Base-by-base conservation (phyloP, 768 basidiomycete genomes). In the Hericium erinaceus region DNA sequence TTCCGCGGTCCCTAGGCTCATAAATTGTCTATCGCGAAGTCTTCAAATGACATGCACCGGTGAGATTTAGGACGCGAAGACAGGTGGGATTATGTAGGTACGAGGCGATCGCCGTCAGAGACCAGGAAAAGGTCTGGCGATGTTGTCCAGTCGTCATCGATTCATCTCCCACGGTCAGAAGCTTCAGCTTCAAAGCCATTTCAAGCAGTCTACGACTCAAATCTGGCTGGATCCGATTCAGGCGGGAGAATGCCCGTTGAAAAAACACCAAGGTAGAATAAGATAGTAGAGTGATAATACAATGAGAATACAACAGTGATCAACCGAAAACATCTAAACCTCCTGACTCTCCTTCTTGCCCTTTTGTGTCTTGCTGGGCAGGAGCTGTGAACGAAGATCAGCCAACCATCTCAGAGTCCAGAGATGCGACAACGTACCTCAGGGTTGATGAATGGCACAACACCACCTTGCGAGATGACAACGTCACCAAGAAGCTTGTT, bases 401-500 rank as follows among this genome's bases (percentile, higher is more conserved):
- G 16, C 52, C 44, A n/a, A 39, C 7, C 13, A 10, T 4, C n/a
- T 18, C 28, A 28, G 1, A 15, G 24, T 7, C 48, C 44, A 48
- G 20, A 11, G 26, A 44, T 15, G 20, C 16, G 33, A 2, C 4
- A 20, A 58, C 67, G 48, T 60, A 80, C 77, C 58, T 82, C 84
- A 52, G 81, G 75, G 65, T 82, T 78, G 69, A 95, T 95, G 68
- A 81, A 81, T 58, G 90, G 90, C 18, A 92, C 86, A 58, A 93
- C 91, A 80, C 94, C 94, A 74, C 94, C 94, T 71, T 95, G 92
- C 38, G 92, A 93, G 75, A 95, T 95, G 72, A 93, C 84, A 61
- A 95, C 94, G 63, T 85, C 77, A 24, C 85, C 87, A 48, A 89
- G 80, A 48, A 89, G 77, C 67, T 76, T 80, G 71, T 84, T 84